Base-by-base conservation (phyloP, 2,329 filamentous ascomycete species). In the Teratosphaeriaceae sp. region DNA sequence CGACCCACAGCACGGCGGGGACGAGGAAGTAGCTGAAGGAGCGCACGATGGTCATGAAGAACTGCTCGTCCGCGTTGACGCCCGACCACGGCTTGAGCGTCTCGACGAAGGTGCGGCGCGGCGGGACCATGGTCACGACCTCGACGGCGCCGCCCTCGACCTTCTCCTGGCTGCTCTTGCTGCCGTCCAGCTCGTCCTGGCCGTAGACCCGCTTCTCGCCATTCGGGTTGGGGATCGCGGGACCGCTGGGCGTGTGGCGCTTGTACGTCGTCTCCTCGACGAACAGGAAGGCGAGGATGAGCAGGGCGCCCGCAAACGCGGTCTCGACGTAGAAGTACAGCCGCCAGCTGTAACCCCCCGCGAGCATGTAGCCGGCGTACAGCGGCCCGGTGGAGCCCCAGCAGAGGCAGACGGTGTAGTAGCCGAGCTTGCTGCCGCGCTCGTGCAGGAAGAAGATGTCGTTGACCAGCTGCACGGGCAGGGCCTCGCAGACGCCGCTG, bases 301-400 rank as follows among this genome's bases (percentile, higher is more conserved):
- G 61, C 37, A 65, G 55, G 5, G 58, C 59, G 7, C 60, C 61
- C 2, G 71, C 68, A 40, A 80, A 79, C 2, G 75, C 77, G 37
- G 76, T 68, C 47, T 74, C 70, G 42, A 80, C 76, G 55, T 79
- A 79, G 65, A 80, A 80, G 63, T 75, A 80, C 0, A 80, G 68
- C 13, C 73, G 66, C 76, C 76, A 80, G 5, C 75, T 77, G 52
- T 76, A 72, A 8, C 74, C 73, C 1, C 50, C 54, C 5, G 71
- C 68, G 5, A 80, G 70, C 76, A 80, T 80, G 57, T 79, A 80
- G 11, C 76, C 75, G 1, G 77, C 75, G 38, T 75, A 78, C 1
- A 80, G 62, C 0, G 77, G 75, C 1, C 75, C 75, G 0, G 73
- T 74, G 0, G 74, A 64, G 3, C 75, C 76, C 9, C 78, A 66